phyloP scores from a whole-genome alignment of 192 early-diverging fungal species.

The Coemansia sp. region DNA sequence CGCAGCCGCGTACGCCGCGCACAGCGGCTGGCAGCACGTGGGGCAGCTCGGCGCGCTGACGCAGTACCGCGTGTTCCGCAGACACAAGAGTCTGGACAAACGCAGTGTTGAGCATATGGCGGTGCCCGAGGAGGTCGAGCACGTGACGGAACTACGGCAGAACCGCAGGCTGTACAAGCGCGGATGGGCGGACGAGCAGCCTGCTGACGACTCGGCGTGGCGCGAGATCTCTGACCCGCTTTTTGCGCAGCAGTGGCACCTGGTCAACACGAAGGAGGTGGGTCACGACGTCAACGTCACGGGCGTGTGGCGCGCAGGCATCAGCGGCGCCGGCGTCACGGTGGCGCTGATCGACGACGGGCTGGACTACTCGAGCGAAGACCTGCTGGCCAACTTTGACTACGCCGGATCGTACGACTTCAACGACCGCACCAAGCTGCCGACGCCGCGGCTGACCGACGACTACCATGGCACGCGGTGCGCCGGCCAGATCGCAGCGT shows the following conservation, averaged over 20 bases:
- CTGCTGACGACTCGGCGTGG: constrained; percentile 14
- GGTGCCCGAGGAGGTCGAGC: constrained; percentile 12
- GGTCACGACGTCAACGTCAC: constrained; percentile 94
- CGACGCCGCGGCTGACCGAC: constrained; percentile 68
- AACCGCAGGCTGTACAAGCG: constrained; percentile 37
- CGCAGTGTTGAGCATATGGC: background rate
- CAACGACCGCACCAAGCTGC: constrained; percentile 74
- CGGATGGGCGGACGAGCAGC: background rate
- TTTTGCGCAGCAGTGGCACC: constrained; percentile 50
- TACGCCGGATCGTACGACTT: constrained; percentile 92
- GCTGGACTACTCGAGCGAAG: constrained; percentile 79
- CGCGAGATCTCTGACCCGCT: constrained; percentile 44
- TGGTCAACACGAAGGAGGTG: constrained; percentile 51
- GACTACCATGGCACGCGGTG: constrained; percentile 97
- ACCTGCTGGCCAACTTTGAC: constrained; percentile 86
- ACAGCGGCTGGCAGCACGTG: constrained; percentile 36
- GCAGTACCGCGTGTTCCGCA: constrained; percentile 40
- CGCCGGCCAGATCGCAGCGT: constrained; percentile 95
- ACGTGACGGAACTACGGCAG: constrained; percentile 14
- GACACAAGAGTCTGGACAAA: background rate
- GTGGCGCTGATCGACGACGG: constrained; percentile 97
- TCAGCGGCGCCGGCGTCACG: constrained; percentile 81
- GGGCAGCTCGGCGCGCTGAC: constrained; percentile 37
- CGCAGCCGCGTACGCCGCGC: constrained; percentile 19
- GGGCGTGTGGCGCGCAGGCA: constrained; percentile 84